Evolutionary conservation across 164 flowering plant species (phyloP).

Genomic region (Tetracentron sinense): DNA sequence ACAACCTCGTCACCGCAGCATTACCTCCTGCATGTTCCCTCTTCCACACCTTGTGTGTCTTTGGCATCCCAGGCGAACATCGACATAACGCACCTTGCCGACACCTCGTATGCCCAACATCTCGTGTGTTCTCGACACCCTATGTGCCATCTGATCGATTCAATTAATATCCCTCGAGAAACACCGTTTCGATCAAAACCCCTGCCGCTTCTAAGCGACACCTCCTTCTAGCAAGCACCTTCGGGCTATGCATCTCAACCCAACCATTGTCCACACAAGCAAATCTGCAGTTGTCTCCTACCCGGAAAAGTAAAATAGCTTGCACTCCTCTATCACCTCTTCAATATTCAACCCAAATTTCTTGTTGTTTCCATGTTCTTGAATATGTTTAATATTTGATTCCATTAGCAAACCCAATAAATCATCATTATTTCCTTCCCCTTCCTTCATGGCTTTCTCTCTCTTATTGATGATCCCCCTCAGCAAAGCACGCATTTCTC

Average conservation of each 20-base stretch:
- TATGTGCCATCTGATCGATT: too few species aligned
- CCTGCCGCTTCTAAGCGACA: too few species aligned
- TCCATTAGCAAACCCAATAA: constrained; percentile 1
- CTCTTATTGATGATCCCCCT: not conserved
- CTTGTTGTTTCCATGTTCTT: not conserved
- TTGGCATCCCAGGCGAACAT: too few species aligned
- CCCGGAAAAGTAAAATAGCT: constrained; percentile 6
- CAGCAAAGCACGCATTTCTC: not conserved
- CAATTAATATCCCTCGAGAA: too few species aligned
- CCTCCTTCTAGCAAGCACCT: too few species aligned
- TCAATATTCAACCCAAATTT: constrained; percentile 4
- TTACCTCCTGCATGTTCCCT: too few species aligned
- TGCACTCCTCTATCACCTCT: constrained; percentile 8
- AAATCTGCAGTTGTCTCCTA: not conserved
- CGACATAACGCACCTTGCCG: too few species aligned
- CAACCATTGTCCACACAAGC: constrained; percentile 8
- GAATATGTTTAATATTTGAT: not conserved
- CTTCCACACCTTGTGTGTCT: too few species aligned
- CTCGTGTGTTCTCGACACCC: too few species aligned
- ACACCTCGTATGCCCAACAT: too few species aligned
- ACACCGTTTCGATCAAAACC: too few species aligned
- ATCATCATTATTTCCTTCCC: not conserved
- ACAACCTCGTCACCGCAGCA: too few species aligned
- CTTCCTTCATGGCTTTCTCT: not conserved
- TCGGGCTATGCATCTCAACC: constrained; percentile 5